Base-by-base conservation (phyloP, 805 yeast species). In the Millerozyma miso region DNA sequence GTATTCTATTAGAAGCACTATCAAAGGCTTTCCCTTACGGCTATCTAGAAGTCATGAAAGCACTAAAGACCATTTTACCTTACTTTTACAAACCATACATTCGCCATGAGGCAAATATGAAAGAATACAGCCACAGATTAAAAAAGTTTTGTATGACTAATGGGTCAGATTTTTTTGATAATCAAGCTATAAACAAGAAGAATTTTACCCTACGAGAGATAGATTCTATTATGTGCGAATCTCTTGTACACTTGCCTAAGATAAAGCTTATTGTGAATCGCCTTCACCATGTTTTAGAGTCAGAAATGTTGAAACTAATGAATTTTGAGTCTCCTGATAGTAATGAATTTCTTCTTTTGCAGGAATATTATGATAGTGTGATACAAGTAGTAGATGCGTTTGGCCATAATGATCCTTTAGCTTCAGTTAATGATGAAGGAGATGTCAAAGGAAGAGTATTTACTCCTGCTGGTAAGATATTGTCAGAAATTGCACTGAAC, bases 61-160 rank as follows among this genome's bases (percentile, higher is more conserved):
- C 91, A 0, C 78, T 95, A 56, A 93, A 89, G 3, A 74, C 80
- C 40, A 81, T 93, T 0, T 73, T 91, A 13, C 97, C 97, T 0
- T 88, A 88, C 60, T 91, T 89, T 59, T 91, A 87, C 66, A 87
- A 89, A 56, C 96, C 97, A 0, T 87, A 86, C 53, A 87, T 89
- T 72, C 73, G 97, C 44, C 97, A 91, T 62, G 96, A 90, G 62
- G 96, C 97, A 6, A 96, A 96, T 15, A 77, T 93, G 8, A 81
- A 80, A 49, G 73, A 75, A 41, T 88, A 88, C 51, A 65, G 74
- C 14, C 67, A 80, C 7, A 74, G 74, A 40, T 70, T 79, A 50
- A 72, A 74, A 18, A 73, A 56, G 43, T 69, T 69, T 47, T 45
- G 54, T 44, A 39, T 44, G n/a, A 62, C 59, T 41, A 62, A 67